Evolutionary conservation across 1,139 yeast genomes (phyloP), one percentile per base, ranked within the genome.

Genomic region (Kluyveromyces marxianus): DNA sequence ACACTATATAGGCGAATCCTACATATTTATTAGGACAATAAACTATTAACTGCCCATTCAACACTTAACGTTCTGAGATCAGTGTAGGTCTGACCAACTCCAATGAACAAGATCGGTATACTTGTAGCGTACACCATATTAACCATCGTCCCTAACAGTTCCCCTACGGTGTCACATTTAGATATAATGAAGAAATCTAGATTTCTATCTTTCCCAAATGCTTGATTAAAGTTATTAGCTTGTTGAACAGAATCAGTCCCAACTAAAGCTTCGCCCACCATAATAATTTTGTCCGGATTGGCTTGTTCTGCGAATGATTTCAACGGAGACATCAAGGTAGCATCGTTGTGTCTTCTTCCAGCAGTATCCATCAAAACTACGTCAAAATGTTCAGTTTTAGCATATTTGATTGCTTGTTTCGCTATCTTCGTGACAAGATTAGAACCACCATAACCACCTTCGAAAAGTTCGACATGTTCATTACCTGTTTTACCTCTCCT

Each of bases 261-360:
- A 1, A 90, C 98, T 41, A 92, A 72, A 0, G 98, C 98, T 65
- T 92, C 98, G 39, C 97, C 98, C 24, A 92, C 98, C 97, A 92
- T 92, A 59, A 92, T 89, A 59, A 92, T 90, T 67, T 87, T 90
- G 67, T 92, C 94, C 1, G 98, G 98, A 49, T 87, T 77, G 3
- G 97, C 97, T 44, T 95, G 90, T 58, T 86, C 90, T 29, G 97
- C 97, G 68, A 92, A 94, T 50, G 92, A 88, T 58, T 90, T 95
- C 54, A 92, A 71, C 7, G 97, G 96, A 0, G 96, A 92, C 98
- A 92, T 92, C 53, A 92, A 75, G 50, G 94, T 83, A 28, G 94
- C 86, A 63, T 94, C 97, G 53, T 94, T 89, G 62, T 94, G 98
- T 45, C 98, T 81, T 69, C 98, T 78, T 35, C 98, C 98, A 0